Evolutionary conservation across 2,329 filamentous ascomycete genomes (phyloP), one percentile per base, ranked within the genome.

Genomic region (Trichoderma brevicompactum): DNA sequence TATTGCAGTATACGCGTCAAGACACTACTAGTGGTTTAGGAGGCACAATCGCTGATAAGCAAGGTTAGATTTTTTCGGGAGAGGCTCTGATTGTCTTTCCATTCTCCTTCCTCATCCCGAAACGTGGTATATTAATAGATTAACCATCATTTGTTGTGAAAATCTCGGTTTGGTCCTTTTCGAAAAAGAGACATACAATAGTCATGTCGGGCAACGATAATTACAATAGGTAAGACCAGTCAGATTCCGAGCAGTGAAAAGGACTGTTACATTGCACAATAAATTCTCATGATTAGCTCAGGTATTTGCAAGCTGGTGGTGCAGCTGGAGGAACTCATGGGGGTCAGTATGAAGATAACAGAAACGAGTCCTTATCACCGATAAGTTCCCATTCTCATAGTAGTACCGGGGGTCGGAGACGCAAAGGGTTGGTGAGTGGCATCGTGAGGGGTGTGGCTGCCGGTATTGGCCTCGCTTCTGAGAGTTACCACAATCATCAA

Each of bases 401-500:
- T 12, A 53, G 40, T 34, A 36, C 44, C 3, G 48, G 59, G 4
- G 48, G 59, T 44, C 46, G 46, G 44, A 55, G 48, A 7, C 63
- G 54, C 13, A 65, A 60, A 34, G 63, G 63, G 2, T 23, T 59
- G 34, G 48, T 60, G 9, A 46, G 63, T 38, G 28, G 46, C 40
- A 9, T 65, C 32, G 63, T 65, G 17, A 49, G 46, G n/a, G 40
- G 48, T 38, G 64, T 66, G 4, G 64, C 56, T 10, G 49, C 64
- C 5, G 64, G 64, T 6, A 66, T 66, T 36, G 64, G 64, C 5
- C 58, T 66, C 2, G 64, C 64, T 13, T 55, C 64, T 49, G 64
- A 66, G 43, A 63, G 56, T 28, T 66, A 66, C n/a, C 55, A 65
- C 2, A 58, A 65, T 13, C 48, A 65, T 15, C 55, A 65, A 32